Percentiles rank a stretch among this genome's conserved stretches.
phyloP scores from a whole-genome alignment of 371 early-diverging fungal species.

The Cokeromyces recurvatus region DNA sequence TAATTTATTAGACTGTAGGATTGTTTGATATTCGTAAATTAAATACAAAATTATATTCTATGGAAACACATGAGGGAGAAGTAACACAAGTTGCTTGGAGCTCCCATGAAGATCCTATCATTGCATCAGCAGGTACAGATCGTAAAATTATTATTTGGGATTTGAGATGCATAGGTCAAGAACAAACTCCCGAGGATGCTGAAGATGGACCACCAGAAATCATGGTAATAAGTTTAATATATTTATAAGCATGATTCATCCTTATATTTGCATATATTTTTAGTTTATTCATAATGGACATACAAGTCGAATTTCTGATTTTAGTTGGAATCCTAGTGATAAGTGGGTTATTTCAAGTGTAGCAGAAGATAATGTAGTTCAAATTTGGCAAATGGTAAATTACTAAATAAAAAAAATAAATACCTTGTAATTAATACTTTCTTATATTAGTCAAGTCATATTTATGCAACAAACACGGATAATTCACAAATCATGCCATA shows the following conservation, averaged over 20 bases:
- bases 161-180: conserved; percentile 87
- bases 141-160: conserved; percentile 97
- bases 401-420: not conserved
- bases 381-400: conserved; percentile 97
- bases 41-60: conserved; percentile 71
- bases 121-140: conserved; percentile 92
- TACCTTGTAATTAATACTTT: too few species aligned
- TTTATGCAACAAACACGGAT: conserved; percentile 27
- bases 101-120: conserved; percentile 85
- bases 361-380: conserved; percentile 95
- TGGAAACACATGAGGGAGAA: conserved; percentile 91
- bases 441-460: conserved; percentile 25
- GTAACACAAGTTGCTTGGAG: conserved; percentile 95
- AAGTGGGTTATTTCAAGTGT: conserved; percentile 94
- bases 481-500: conserved; percentile 14
- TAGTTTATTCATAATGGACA: conserved; percentile 99
- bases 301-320: conserved; percentile 93
- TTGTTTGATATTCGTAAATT: conserved; percentile 98
- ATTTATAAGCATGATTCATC: too few species aligned
- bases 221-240: conserved; percentile 47
- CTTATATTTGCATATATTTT: too few species aligned
- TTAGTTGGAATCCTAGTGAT: conserved; percentile 95
- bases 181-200: conserved; percentile 93
- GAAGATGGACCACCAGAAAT: conserved; percentile 99
- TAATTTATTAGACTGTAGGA: conserved; percentile 63